Evolutionary conservation across 495 filamentous ascomycete genomes (phyloP).

Genomic region (Xylaria grammica): DNA sequence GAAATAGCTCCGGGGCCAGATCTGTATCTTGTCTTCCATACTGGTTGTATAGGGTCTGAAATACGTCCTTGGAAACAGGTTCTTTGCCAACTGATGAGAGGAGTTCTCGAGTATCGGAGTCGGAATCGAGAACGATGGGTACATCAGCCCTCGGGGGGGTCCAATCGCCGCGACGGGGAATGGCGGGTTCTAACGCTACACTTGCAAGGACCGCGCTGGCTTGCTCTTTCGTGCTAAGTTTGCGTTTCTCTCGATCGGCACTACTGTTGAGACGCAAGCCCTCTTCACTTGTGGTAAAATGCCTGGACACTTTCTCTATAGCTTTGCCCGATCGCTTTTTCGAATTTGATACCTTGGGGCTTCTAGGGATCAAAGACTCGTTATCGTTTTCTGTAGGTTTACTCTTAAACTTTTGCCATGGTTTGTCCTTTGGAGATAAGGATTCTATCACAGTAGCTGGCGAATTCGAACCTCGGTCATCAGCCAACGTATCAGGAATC

Average conservation of each 20-base stretch:
- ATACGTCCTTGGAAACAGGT: constrained; percentile 31
- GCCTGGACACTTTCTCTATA: constrained; percentile 40
- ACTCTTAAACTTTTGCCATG: constrained; percentile 40
- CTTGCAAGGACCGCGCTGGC: constrained; percentile 29
- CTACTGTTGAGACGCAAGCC: constrained; percentile 8
- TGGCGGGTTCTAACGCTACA: constrained; percentile 49
- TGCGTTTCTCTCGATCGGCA: constrained; percentile 1
- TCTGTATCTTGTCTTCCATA: constrained; percentile 35
- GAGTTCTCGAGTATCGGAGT: constrained; percentile 35
- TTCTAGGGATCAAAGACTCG: constrained; percentile 40
- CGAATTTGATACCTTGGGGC: constrained; percentile 37
- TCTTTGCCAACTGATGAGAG: constrained; percentile 27
- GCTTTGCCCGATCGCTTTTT: constrained; percentile 34
- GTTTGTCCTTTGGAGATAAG: constrained; percentile 37
- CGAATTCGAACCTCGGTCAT: constrained; percentile 7
- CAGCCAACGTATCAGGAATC: background rate
- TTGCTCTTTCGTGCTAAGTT: constrained; percentile 3
- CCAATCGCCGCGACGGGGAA: constrained; percentile 60
- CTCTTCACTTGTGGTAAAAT: constrained; percentile 38
- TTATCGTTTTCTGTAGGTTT: constrained; percentile 28
- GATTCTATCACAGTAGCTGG: constrained; percentile 26
- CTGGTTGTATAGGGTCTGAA: constrained; percentile 40
- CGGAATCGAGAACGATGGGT: constrained; percentile 15
- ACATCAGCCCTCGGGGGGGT: constrained; percentile 57
- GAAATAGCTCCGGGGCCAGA: background rate